These are phyloP conservation scores for Aspergillus sparsus DNA, from an alignment of 495 filamentous ascomycete genomes.

Conservation along the genomic window DNA sequence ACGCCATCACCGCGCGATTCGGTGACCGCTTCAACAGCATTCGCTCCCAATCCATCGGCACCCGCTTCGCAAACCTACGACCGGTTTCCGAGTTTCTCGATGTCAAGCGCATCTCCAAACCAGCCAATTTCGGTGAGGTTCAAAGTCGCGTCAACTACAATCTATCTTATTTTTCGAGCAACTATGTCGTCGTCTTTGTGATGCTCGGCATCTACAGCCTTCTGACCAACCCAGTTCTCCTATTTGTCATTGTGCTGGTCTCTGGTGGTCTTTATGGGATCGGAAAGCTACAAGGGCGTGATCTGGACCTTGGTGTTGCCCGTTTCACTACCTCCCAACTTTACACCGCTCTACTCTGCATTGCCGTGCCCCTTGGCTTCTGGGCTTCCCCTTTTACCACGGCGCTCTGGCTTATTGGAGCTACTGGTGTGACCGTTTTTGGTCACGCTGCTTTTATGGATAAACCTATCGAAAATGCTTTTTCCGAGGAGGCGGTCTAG, in stretches of 20 bases:
- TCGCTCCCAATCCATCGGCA: constrained; percentile 70
- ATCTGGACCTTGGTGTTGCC: constrained; percentile 80
- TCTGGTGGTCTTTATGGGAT: constrained; percentile 85
- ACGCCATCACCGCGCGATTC: constrained; percentile 86
- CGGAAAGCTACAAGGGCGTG: constrained; percentile 79
- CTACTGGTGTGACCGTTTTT: constrained; percentile 84
- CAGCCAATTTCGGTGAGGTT: constrained; percentile 82
- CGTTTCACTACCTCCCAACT: constrained; percentile 89
- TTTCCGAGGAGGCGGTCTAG: constrained; percentile 99
- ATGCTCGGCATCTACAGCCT: constrained; percentile 96
- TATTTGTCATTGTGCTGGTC: constrained; percentile 90
- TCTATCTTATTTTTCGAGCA: constrained; percentile 94
- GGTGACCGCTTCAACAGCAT: constrained; percentile 74
- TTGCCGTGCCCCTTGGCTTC: constrained; percentile 80
- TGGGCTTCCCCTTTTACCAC: constrained; percentile 78
- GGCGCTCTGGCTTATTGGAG: constrained; percentile 92
- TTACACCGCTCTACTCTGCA: constrained; percentile 81
- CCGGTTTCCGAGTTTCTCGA: constrained; percentile 94
- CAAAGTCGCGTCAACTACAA: constrained; percentile 98
- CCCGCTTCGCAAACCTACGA: constrained; percentile 88
- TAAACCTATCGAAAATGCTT: constrained; percentile 99
- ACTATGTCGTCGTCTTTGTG: constrained; percentile 89
- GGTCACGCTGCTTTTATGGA: constrained; percentile 97
- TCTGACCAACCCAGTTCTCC: constrained; percentile 75
- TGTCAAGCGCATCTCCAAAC: constrained; percentile 92